A percentile compares a stretch with the other conserved stretches of the same genome.
Evolutionary conservation across 2,329 filamentous ascomycete genomes (phyloP).

Genomic region (Rhynchosporium graminicola): DNA sequence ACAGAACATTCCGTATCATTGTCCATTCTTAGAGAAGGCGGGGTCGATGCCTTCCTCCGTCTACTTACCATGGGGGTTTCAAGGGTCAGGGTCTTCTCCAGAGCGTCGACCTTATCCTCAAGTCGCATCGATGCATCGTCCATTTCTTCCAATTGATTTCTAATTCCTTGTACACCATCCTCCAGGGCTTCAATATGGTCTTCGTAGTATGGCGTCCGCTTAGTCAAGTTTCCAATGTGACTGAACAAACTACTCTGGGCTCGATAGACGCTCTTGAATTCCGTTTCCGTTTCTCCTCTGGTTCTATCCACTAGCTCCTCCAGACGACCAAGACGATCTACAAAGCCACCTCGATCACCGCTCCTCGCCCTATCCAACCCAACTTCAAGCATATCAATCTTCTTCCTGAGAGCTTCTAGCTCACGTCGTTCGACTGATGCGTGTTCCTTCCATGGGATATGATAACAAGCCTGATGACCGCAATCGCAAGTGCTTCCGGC

Average conservation of each 20-base stretch:
- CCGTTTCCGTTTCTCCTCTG: conserved; percentile 52
- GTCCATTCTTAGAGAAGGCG: conserved; percentile 28
- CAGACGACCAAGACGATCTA: conserved; percentile 43
- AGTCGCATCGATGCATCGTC: conserved; percentile 42
- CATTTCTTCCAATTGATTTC: conserved; percentile 38
- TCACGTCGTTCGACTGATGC: conserved; percentile 48
- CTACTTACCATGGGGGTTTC: conserved; percentile 24
- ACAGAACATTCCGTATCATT: conserved; percentile 15
- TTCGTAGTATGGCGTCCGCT: conserved; percentile 53
- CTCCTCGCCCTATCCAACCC: conserved; percentile 44
- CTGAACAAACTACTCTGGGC: conserved; percentile 56
- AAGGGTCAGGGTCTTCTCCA: conserved; percentile 29
- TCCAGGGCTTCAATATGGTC: conserved; percentile 55
- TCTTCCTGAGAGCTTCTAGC: conserved; percentile 51
- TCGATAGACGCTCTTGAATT: conserved; percentile 56
- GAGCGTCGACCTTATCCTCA: conserved; percentile 37
- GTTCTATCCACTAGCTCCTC: conserved; percentile 57
- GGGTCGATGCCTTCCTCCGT: conserved; percentile 37
- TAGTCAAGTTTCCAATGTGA: conserved; percentile 50
- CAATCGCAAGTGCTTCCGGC: conserved; percentile 58
- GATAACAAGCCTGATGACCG: conserved; percentile 61
- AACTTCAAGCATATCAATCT: conserved; percentile 48
- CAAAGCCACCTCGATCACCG: conserved; percentile 30
- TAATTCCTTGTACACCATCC: conserved; percentile 41
- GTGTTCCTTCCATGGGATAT: conserved; percentile 50